These are phyloP conservation scores for Trypanosoma mega DNA, from an alignment of 208 protist species.

Conservation along the genomic window DNA sequence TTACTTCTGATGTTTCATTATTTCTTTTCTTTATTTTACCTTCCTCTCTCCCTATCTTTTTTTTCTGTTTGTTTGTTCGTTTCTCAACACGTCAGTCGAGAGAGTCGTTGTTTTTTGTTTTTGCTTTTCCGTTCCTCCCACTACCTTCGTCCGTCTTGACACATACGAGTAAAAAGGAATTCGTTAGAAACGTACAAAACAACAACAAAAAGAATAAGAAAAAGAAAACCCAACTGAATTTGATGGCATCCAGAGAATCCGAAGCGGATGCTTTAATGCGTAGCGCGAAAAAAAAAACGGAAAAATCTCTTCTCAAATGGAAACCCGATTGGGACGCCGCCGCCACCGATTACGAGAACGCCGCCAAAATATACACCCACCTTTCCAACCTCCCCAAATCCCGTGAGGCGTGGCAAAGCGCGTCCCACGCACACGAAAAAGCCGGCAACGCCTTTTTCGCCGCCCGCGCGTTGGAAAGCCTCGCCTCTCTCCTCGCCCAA, in stretches of 20 bases:
- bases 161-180: no score
- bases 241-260: neutral
- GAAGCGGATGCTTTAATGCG: conserved; percentile 62
- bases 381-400: conserved; percentile 38
- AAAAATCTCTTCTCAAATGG: conserved; percentile 53
- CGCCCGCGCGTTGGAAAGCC: conserved; percentile 43
- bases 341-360: conserved; percentile 66
- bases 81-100: neutral
- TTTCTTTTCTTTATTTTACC: conserved; percentile 1
- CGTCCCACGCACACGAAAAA: conserved; percentile 47
- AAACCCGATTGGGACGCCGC: conserved; percentile 59
- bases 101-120: neutral
- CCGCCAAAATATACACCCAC: conserved; percentile 65
- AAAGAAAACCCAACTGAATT: neutral
- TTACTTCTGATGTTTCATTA: conserved; percentile 1
- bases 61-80: conserved; percentile 4
- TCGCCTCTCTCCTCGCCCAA: conserved; percentile 35
- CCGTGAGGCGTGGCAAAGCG: conserved; percentile 37
- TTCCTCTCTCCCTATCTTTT: neutral
- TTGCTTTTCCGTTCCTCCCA: conserved; percentile 8
- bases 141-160: no score
- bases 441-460: conserved; percentile 48
- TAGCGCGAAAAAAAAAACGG: conserved; percentile 46
- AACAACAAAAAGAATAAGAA: conserved; percentile 5
- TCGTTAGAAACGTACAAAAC: neutral